phyloP scores from a whole-genome alignment of 129 eudicot species.

The Lonicera japonica region DNA sequence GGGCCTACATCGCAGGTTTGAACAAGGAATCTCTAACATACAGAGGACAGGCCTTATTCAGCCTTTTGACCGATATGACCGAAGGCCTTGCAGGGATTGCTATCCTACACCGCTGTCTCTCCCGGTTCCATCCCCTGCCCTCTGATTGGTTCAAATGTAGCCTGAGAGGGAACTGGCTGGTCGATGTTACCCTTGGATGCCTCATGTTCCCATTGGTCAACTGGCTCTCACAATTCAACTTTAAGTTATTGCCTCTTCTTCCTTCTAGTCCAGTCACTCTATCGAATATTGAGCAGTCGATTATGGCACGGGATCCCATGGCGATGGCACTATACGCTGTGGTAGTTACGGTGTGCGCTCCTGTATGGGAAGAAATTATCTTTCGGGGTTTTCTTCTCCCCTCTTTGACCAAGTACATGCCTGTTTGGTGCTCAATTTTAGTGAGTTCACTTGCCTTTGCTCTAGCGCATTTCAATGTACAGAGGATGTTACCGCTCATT shows the following conservation, averaged over 20 bases:
- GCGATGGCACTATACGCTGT: conserved; percentile 47
- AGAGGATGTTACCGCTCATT: conserved; percentile 44
- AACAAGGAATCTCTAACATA: conserved; percentile 40
- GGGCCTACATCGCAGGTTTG: conserved; percentile 42
- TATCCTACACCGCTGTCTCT: conserved; percentile 46
- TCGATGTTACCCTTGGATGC: conserved; percentile 55
- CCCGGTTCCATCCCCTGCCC: conserved; percentile 55
- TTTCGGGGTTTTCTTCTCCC: conserved; percentile 64
- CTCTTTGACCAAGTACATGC: conserved; percentile 56
- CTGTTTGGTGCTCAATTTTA: conserved; percentile 51
- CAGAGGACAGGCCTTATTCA: conserved; percentile 52
- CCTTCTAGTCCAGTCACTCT: conserved; percentile 48
- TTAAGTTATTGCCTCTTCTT: conserved; percentile 35
- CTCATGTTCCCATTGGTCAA: conserved; percentile 55
- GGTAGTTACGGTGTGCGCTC: conserved; percentile 53
- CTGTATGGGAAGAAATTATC: conserved; percentile 56
- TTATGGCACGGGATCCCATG: conserved; percentile 49
- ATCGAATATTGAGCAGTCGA: conserved; percentile 54
- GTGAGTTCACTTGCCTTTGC: conserved; percentile 58
- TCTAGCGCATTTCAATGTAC: conserved; percentile 47
- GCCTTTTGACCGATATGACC: conserved; percentile 48
- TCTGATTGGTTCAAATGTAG: conserved; percentile 49
- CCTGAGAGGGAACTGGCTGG: conserved; percentile 45
- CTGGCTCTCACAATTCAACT: conserved; percentile 47
- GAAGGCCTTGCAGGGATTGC: conserved; percentile 55